These are phyloP conservation scores for Eucalyptus albens DNA, from an alignment of 345 rosid genomes.

Conservation along the genomic window DNA sequence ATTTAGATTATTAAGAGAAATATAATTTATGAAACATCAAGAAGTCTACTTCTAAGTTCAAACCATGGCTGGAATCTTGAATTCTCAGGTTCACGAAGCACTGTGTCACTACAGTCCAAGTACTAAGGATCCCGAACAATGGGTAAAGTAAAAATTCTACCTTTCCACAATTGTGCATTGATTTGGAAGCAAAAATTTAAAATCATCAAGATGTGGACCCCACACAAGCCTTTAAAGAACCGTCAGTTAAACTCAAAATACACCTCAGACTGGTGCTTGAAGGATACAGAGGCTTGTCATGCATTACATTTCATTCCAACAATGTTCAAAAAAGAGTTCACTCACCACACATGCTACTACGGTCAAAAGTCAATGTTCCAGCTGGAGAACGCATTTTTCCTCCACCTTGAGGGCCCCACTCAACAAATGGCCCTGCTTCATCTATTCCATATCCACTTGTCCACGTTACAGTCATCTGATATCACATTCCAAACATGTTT, in stretches of 20 bases:
- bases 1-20: neutral
- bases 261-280: neutral
- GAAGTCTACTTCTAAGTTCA: neutral
- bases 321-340: neutral
- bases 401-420: conserved; percentile 51
- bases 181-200: neutral
- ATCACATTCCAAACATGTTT: neutral
- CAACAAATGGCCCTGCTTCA: conserved; percentile 73
- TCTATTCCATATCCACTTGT: conserved; percentile 79
- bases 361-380: conserved; percentile 64
- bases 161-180: neutral
- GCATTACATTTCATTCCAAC: neutral
- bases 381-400: conserved; percentile 43
- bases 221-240: neutral
- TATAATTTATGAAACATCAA: neutral
- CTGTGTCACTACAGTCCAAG: neutral
- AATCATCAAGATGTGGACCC: neutral
- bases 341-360: conserved; percentile 88
- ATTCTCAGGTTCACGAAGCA: neutral
- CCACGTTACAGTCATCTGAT: conserved; percentile 96
- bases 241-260: neutral
- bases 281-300: neutral
- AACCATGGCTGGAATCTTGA: neutral
- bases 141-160: neutral
- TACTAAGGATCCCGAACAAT: neutral